phyloP scores from a whole-genome alignment of 2,329 filamentous ascomycete species.

The Colletotrichum zoysiae region DNA sequence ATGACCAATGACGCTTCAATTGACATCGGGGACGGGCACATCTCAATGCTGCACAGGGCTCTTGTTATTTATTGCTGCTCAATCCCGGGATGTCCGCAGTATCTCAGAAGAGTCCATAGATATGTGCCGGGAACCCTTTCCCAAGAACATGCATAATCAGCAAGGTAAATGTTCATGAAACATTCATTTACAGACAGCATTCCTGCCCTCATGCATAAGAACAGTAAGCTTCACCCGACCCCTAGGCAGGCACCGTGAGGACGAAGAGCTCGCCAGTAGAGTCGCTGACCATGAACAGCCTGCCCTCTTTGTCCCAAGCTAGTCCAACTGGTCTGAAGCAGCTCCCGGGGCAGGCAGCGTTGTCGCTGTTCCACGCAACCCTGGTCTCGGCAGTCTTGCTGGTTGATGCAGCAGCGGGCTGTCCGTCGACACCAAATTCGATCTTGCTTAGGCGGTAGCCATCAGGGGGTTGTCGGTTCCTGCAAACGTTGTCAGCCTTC shows the following conservation, averaged over 20 bases:
- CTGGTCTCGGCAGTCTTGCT: conserved; percentile 59
- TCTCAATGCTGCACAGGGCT: background rate
- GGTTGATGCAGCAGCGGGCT: conserved; percentile 48
- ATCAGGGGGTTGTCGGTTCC: conserved; percentile 50
- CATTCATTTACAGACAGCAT: background rate
- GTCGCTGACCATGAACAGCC: conserved; percentile 74
- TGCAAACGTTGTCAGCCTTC: conserved; percentile 31
- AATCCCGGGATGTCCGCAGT: background rate
- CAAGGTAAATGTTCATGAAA: background rate
- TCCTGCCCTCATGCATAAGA: background rate
- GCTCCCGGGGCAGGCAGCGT: conserved; percentile 61
- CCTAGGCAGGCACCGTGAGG: conserved; percentile 47
- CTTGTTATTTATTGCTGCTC: background rate
- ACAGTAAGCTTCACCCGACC: background rate
- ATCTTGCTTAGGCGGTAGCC: conserved; percentile 57
- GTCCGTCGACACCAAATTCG: conserved; percentile 51
- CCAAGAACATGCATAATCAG: background rate
- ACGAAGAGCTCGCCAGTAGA: conserved; percentile 76
- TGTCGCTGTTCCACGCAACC: conserved; percentile 64
- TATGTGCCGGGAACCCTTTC: conserved; percentile 10
- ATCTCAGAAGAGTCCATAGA: background rate
- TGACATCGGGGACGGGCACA: background rate
- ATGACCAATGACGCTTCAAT: background rate
- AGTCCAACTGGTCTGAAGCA: conserved; percentile 76
- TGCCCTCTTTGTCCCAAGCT: conserved; percentile 61